Conservation (phyloP, 2,329 filamentous ascomycete species). For the Pseudocercospora crystallina region DNA sequence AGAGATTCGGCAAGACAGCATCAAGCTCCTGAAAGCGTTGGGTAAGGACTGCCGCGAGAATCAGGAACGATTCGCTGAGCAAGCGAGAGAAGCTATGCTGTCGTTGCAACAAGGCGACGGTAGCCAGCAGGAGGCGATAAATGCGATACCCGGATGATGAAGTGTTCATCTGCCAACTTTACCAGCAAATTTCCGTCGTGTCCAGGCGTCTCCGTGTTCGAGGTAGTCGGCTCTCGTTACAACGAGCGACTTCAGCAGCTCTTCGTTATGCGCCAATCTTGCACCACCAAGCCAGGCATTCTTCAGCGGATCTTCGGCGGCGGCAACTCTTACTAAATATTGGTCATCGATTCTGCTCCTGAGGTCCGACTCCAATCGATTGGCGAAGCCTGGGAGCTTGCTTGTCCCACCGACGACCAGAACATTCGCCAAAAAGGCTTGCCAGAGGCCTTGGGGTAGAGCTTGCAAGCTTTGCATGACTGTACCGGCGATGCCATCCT, state of each 20-base stretch:
- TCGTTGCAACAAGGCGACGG: slow-evolving; percentile 2
- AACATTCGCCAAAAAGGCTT: slow-evolving; percentile 80
- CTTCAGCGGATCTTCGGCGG: slow-evolving; percentile 70
- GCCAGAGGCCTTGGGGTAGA: slow-evolving; percentile 80
- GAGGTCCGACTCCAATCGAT: slow-evolving; percentile 57
- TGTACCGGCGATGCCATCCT: slow-evolving; percentile 79
- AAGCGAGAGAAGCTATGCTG: slow-evolving; percentile 22
- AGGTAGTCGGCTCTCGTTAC: slow-evolving; percentile 91
- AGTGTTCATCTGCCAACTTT: slow-evolving; percentile 27
- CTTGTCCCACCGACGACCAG: slow-evolving; percentile 86
- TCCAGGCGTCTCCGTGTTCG: slow-evolving; percentile 65
- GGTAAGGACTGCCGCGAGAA: slow-evolving; percentile 28
- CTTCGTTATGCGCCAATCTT: slow-evolving; percentile 67
- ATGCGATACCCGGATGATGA: too few relatives aligned
- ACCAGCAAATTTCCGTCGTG: slow-evolving; percentile 35
- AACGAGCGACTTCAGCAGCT: slow-evolving; percentile 62
- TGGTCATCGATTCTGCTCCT: slow-evolving; percentile 55
- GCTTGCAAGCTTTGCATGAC: slow-evolving; percentile 73
- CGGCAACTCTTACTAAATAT: slow-evolving; percentile 72
- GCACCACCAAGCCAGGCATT: slow-evolving; percentile 87
- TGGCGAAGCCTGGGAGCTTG: slow-evolving; percentile 75
- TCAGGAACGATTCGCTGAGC: slow-evolving; percentile 26
- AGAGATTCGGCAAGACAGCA: slow-evolving; percentile 29
- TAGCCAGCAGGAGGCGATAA: not conserved
- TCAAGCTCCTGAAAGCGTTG: slow-evolving; percentile 30